Evolutionary conservation across 495 filamentous ascomycete species (phyloP), one percentile per base, ranked within the genome.

Genomic region (Penicillium macrosclerotiorum): DNA sequence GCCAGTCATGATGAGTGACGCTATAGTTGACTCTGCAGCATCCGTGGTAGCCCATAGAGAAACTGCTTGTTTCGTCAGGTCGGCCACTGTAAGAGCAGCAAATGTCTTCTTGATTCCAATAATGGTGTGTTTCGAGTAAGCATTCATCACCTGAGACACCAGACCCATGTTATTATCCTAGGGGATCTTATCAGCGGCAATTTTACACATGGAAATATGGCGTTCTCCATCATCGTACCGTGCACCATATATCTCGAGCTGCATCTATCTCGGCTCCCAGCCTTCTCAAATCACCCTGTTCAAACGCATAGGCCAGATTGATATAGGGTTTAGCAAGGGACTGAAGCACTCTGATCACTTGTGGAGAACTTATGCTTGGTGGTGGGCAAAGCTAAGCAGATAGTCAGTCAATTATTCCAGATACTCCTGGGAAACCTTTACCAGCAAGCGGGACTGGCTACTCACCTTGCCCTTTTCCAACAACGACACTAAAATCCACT

Each of bases 401-500:
- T 2, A 40, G 23, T 23, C 8, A 30, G 8, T 42, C 25, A 29
- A 49, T 18, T 12, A 34, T 67, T 42, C n/a, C n/a, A n/a, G n/a
- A n/a, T n/a, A n/a, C n/a, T n/a, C n/a, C n/a, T n/a, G n/a, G n/a
- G n/a, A n/a, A n/a, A n/a, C n/a, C n/a, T n/a, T n/a, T n/a, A n/a
- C n/a, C 8, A 19, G 22, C 9, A 24, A 11, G 12, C 8, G 18
- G 12, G 4, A 48, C 26, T 54, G 16, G 8, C 17, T 60, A 62
- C 52, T 67, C 54, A 85, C 77, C 65, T 79, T 84, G 57, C 92
- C 92, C 31, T 83, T 69, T 14, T 75, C 71, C 8, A 97, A 72
- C 27, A 95, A 67, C 26, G 81, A 78, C 4, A 91, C 78, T n/a
- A 98, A 68, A 7, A 93, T 64, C 85, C 89, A 95, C 68, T 94